Conservation (phyloP, 1,284 basidiomycete genomes). For the Naganishia sp. region DNA sequence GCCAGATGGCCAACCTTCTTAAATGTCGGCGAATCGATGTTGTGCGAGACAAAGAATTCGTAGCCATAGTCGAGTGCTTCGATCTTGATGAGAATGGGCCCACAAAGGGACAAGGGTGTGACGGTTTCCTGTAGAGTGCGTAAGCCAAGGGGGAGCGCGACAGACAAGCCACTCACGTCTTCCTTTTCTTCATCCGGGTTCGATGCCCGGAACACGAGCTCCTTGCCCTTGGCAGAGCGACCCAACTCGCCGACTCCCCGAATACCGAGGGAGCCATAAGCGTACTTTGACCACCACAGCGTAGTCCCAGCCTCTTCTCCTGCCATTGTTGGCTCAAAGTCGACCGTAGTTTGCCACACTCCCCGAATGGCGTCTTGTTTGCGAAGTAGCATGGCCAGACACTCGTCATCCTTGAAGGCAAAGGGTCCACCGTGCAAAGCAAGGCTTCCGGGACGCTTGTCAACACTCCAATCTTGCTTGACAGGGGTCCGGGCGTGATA, state of each 20-base stretch:
- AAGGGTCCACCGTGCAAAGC: constrained; percentile 24
- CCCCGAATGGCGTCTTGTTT: constrained; percentile 34
- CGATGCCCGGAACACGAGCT: no score
- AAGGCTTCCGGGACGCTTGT: constrained; percentile 23
- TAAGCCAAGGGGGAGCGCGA: no score
- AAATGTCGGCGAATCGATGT: no score
- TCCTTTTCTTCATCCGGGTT: no score
- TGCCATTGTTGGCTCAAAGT: constrained; percentile 31
- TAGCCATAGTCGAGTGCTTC: no score
- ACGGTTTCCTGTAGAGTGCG: no score
- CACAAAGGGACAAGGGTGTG: no score
- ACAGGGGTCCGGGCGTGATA: constrained; percentile 26
- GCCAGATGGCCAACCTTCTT: no score
- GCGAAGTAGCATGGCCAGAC: constrained; percentile 31
- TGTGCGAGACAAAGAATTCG: no score
- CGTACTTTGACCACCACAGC: constrained; percentile 29
- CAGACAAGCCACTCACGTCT: no score
- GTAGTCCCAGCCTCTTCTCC: constrained; percentile 35
- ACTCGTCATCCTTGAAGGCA: constrained; percentile 32
- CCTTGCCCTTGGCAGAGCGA: no score
- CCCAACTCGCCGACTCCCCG: background rate
- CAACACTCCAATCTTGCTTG: constrained; percentile 13
- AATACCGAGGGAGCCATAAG: constrained; percentile 18
- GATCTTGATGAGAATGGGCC: no score
- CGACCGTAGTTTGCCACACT: constrained; percentile 32